Evolutionary conservation across 805 yeast species (phyloP), one percentile per base, ranked within the genome.

Genomic region (Spathaspora passalidarum): DNA sequence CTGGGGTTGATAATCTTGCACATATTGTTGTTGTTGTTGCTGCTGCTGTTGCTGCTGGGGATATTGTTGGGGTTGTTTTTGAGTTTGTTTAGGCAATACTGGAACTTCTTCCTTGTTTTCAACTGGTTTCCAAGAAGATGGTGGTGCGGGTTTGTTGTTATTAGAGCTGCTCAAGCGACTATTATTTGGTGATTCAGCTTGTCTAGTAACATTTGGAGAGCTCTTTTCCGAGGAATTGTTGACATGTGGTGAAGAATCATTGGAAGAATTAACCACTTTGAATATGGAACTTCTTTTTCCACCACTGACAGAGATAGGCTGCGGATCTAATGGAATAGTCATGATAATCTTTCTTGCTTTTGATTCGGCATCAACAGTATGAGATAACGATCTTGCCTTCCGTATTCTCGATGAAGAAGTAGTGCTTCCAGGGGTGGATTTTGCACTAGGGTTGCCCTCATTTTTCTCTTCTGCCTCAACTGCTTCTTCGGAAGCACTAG

Each of bases 261-360:
- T 59, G 32, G 71, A 61, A 29, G 57, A 54, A 46, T 68, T 67
- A 5, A 68, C 70, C 11, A 69, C 62, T 48, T 66, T 69, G 56
- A 70, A 68, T 9, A 69, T 63, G 17, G 63, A 55, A 49, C 73
- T 65, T 49, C 74, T 55, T 49, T 65, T 67, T 13, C 56, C 57
- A 17, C 61, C 46, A 13, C 49, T 56, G 0, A 65, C 70, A 2
- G 80, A 63, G 23, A 87, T 87, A 4, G 96, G 96, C 44, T 79
- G 84, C 0, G 96, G 96, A 60, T 87, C 96, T 51, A 87, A 66
- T 2, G 96, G 96, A 53, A 87, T 83, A 0, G 91, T 87, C 40
- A 81, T 76, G 39, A 87, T 87, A 50, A 87, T 84, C 57, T 77
- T 80, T 51, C 94, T 72, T 0, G 92, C 94, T 40, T 83, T 79